Base-by-base conservation (phyloP, 768 basidiomycete genomes). In the Lentinula lateritia region DNA sequence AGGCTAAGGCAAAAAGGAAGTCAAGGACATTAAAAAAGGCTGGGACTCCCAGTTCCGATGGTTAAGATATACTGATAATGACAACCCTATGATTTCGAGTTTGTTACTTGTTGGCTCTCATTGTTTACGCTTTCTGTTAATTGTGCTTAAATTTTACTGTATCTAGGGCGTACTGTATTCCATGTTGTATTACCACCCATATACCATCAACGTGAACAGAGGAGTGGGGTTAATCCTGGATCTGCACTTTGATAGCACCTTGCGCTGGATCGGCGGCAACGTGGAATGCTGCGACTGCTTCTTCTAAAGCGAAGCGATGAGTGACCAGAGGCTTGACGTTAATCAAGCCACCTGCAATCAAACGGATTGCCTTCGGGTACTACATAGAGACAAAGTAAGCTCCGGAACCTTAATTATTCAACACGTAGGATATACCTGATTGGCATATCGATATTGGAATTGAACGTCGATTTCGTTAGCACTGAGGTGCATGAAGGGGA, bases 311-410 rank as follows among this genome's bases (percentile, higher is more conserved):
- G 71, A 90, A 90, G 12, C 85, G 78, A 66, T 90, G 90, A 34
- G 89, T 90, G n/a, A 93, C 87, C 58, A 94, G 82, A 65, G 90
- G 89, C 64, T 87, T 86, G 61, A 93, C 74, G 66, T 90, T 78
- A 57, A 88, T 82, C 20, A 95, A 73, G 34, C 85, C 83, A 20
- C 87, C 85, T 43, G 88, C 86, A n/a, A 95, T 81, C 8, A 95
- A 84, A 4, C 87, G 82, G 61, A 95, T 84, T 2, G 93, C 93
- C 67, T 89, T 91, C 9, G 92, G 92, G 73, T 93, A 95, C 78
- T 88, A 73, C 50, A 42, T 41, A 8, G 23, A 36, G 13, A 10
- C 6, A 36, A 7, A 42, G 18, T 36, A 10, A 23, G 46, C 20
- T 13, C 18, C 9, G 18, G 46, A 34, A n/a, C 9, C 6, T 13